phyloP scores from a whole-genome alignment of 345 rosid species.

The Eucalyptus sp. region DNA sequence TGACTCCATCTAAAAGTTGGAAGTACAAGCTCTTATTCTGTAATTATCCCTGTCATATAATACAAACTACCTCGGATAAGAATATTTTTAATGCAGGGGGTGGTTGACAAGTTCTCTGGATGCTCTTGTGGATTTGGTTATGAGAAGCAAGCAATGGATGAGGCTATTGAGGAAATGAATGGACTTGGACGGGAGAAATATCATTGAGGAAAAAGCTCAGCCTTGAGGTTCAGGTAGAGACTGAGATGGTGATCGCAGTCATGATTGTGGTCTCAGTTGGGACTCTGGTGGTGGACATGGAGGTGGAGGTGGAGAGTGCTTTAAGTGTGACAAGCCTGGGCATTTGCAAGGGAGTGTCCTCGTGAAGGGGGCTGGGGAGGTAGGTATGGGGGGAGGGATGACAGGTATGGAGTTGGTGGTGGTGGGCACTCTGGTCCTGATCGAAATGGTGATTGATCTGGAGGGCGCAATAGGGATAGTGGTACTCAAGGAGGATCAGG shows the following conservation, averaged over 20 bases:
- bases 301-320: slow-evolving; percentile 80
- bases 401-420: slow-evolving; percentile 11
- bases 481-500: no score
- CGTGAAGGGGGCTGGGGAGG: slow-evolving; percentile 23
- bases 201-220: slow-evolving; percentile 86
- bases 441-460: slow-evolving; percentile 15
- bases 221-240: slow-evolving; percentile 66
- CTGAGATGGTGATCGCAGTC: slow-evolving; percentile 45
- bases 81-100: neutral
- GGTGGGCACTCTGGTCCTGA: slow-evolving; percentile 75
- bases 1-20: no score
- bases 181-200: slow-evolving; percentile 18
- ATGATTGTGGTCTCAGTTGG: slow-evolving; percentile 27
- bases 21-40: neutral
- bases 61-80: neutral
- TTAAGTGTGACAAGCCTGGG: slow-evolving; percentile 70
- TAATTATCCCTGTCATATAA: no score
- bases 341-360: slow-evolving; percentile 93
- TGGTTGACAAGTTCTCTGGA: neutral
- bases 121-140: neutral
- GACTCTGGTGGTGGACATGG: slow-evolving; percentile 32
- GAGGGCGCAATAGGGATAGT: no score
- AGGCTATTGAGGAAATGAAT: slow-evolving; percentile 76
- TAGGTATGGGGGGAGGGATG: neutral
- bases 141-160: slow-evolving; percentile 59